These are phyloP conservation scores for Penicillium fimorum DNA, from an alignment of 495 filamentous ascomycete genomes.

Conservation along the genomic window DNA sequence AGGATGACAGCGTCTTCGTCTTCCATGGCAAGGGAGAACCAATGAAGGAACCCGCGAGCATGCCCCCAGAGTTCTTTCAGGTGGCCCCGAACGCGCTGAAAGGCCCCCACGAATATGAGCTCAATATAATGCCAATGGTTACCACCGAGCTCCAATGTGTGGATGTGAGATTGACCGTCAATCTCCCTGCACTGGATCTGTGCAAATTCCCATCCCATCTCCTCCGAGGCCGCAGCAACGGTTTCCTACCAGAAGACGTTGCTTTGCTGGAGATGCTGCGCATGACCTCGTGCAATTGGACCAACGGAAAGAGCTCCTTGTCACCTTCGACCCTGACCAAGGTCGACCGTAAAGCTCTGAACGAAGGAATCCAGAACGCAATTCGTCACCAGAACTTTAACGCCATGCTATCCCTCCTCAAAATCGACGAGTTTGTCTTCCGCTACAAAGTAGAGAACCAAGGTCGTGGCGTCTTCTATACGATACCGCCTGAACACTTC, in stretches of 20 bases:
- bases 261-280: constrained; percentile 39
- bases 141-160: constrained; percentile 18
- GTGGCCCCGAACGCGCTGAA: not conserved
- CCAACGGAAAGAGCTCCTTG: not conserved
- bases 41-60: not conserved
- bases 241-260: constrained; percentile 18
- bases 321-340: not conserved
- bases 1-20: constrained; percentile 8
- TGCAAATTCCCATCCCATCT: constrained; percentile 25
- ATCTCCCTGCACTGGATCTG: constrained; percentile 21
- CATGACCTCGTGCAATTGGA: constrained; percentile 26
- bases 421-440: constrained; percentile 39
- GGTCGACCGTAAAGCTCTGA: constrained; percentile 30
- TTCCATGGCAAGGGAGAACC: constrained; percentile 23
- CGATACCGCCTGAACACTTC: constrained; percentile 33
- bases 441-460: constrained; percentile 17
- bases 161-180: not conserved
- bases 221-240: constrained; percentile 26
- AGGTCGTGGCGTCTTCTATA: constrained; percentile 16
- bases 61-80: not conserved
- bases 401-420: constrained; percentile 38
- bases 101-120: constrained; percentile 19
- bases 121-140: constrained; percentile 26
- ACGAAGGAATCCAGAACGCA: constrained; percentile 39
- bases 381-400: constrained; percentile 28